Percentiles rank a stretch among this genome's conserved stretches.
These are phyloP conservation scores for Helenozyma rhizophorensis DNA, from an alignment of 805 yeast genomes.

Conservation along the genomic window DNA sequence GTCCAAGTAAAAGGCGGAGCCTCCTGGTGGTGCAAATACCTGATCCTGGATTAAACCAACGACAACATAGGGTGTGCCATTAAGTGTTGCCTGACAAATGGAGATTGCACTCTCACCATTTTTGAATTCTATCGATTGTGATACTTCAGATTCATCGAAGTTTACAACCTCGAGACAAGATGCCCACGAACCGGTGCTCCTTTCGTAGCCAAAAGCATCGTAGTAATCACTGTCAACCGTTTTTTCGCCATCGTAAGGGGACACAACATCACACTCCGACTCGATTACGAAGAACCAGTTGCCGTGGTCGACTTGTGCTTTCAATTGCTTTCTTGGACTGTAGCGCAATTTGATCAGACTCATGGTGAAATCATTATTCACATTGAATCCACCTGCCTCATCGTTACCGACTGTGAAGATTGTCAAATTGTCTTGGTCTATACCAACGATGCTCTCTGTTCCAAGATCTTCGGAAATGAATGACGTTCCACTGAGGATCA, in stretches of 20 bases:
- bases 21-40: slow-evolving; percentile 23
- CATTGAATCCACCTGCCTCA: slow-evolving; percentile 21
- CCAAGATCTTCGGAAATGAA: slow-evolving; percentile 61
- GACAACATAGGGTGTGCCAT: slow-evolving; percentile 33
- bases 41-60: slow-evolving; percentile 40
- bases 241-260: slow-evolving; percentile 22
- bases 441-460: slow-evolving; percentile 61
- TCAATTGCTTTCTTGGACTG: slow-evolving; percentile 45
- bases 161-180: slow-evolving; percentile 53
- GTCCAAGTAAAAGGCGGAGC: slow-evolving; percentile 26
- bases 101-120: slow-evolving; percentile 41
- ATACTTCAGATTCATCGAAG: slow-evolving; percentile 24
- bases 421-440: slow-evolving; percentile 46
- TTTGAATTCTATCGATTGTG: slow-evolving; percentile 42
- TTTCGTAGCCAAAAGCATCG: slow-evolving; percentile 45
- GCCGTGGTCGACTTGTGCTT: slow-evolving; percentile 11
- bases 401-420: slow-evolving; percentile 51
- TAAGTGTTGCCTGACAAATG: slow-evolving; percentile 24
- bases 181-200: slow-evolving; percentile 34
- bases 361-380: slow-evolving; percentile 23
- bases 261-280: slow-evolving; percentile 36
- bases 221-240: slow-evolving; percentile 29
- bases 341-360: slow-evolving; percentile 41
- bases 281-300: slow-evolving; percentile 40
- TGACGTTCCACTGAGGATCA: slow-evolving; percentile 43